phyloP scores from a whole-genome alignment of 352 stramenopile genomes.

The Discostella stelligera region DNA sequence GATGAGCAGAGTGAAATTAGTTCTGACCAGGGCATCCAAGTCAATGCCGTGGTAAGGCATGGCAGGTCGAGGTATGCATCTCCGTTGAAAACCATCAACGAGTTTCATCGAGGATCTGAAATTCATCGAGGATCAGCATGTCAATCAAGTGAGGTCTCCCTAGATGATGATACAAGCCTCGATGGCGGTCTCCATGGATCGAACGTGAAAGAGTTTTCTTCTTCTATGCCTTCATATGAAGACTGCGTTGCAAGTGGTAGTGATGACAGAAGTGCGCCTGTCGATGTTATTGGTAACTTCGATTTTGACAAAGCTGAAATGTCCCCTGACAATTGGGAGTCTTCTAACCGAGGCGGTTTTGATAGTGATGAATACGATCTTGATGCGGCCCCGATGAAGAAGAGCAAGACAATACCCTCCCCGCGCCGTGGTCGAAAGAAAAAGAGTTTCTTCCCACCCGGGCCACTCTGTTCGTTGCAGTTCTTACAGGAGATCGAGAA shows the following conservation, averaged over 20 bases:
- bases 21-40: constrained; percentile 34
- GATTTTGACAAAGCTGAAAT: constrained; percentile 12
- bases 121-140: constrained; percentile 20
- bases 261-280: constrained; percentile 15
- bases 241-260: constrained; percentile 20
- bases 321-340: neutral
- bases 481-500: constrained; percentile 47
- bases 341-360: neutral
- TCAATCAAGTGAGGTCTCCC: constrained; percentile 18
- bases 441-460: constrained; percentile 50
- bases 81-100: constrained; percentile 42
- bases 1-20: neutral
- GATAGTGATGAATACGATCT: constrained; percentile 30
- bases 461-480: constrained; percentile 53
- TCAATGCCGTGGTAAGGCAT: constrained; percentile 35
- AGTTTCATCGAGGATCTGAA: constrained; percentile 26
- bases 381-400: constrained; percentile 22
- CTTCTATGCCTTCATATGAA: constrained; percentile 3
- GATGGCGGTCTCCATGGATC: neutral
- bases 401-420: constrained; percentile 6
- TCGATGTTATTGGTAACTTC: constrained; percentile 6
- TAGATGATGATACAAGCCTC: constrained; percentile 1
- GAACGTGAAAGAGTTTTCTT: constrained; percentile 1
- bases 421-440: neutral
- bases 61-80: constrained; percentile 10